Percentiles rank a stretch among this genome's conserved stretches.
phyloP scores from a whole-genome alignment of 805 yeast genomes.

The Schwanniomyces polymorphus region DNA sequence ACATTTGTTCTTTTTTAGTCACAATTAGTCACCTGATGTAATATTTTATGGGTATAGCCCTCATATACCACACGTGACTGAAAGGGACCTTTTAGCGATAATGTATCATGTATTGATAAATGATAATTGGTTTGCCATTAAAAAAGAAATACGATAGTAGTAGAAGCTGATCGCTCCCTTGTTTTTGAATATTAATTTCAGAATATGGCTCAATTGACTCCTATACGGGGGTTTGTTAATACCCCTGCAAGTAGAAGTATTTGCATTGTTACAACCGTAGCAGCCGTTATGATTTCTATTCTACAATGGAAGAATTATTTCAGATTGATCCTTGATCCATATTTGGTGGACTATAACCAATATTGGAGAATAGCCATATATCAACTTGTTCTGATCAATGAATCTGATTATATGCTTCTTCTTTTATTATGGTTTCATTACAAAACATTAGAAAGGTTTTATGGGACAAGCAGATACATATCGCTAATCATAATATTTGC shows the following conservation, averaged over 20 bases:
- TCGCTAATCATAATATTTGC: conserved; percentile 45
- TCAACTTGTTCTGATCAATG: conserved; percentile 57
- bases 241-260: conserved; percentile 44
- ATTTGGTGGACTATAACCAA: conserved; percentile 52
- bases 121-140: neutral
- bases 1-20: neutral
- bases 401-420: conserved; percentile 53
- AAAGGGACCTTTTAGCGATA: neutral
- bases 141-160: neutral
- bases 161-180: neutral
- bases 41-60: neutral
- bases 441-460: conserved; percentile 56
- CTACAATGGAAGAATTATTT: conserved; percentile 45
- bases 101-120: neutral
- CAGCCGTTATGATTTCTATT: conserved; percentile 44
- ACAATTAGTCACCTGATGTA: neutral
- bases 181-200: neutral
- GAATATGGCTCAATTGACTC: conserved; percentile 38
- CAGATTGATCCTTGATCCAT: conserved; percentile 50
- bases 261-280: conserved; percentile 30
- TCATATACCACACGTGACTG: neutral
- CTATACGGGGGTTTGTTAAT: conserved; percentile 41
- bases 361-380: conserved; percentile 54
- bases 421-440: conserved; percentile 49
- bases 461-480: conserved; percentile 55